These are phyloP conservation scores for Solanum hybrid DNA, from an alignment of 305 asterid species.

Conservation along the genomic window DNA sequence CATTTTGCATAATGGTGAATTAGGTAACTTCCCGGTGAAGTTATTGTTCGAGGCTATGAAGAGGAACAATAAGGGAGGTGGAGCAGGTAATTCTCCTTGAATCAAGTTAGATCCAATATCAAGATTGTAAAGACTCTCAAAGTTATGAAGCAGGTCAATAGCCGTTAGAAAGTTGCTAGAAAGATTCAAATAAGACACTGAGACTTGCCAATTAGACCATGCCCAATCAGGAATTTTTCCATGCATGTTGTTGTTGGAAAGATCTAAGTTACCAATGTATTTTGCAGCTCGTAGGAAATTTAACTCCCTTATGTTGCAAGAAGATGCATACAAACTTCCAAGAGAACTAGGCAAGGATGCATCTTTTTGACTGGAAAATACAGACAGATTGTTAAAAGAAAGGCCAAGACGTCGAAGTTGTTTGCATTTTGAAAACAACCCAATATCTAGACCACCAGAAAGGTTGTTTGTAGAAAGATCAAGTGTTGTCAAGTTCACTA, in stretches of 20 bases:
- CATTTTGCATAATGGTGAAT: slow-evolving; percentile 19
- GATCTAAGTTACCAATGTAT: slow-evolving; percentile 10
- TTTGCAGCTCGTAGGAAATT: neutral
- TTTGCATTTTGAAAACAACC: neutral
- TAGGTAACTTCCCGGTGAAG: slow-evolving; percentile 13
- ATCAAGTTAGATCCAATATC: slow-evolving; percentile 27
- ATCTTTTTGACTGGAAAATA: slow-evolving; percentile 3
- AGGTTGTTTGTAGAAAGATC: slow-evolving; percentile 23
- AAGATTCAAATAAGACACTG: slow-evolving; percentile 20
- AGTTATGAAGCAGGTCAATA: slow-evolving; percentile 4
- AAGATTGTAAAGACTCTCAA: slow-evolving; percentile 3
- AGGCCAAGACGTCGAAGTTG: neutral
- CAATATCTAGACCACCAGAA: slow-evolving; percentile 4
- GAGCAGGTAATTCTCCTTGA: slow-evolving; percentile 24
- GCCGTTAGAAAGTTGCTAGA: slow-evolving; percentile 22
- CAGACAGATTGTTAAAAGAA: neutral
- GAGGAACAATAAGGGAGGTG: neutral
- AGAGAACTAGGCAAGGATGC: neutral
- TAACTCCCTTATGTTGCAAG: neutral
- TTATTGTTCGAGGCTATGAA: neutral
- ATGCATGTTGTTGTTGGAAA: slow-evolving; percentile 27
- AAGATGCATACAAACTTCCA: neutral
- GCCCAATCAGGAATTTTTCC: slow-evolving; percentile 31
- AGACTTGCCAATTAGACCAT: slow-evolving; percentile 14
- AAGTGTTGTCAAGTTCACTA: slow-evolving; percentile 18